These are phyloP conservation scores for Tulasnella calospora DNA, from an alignment of 768 basidiomycete species.

Conservation along the genomic window DNA sequence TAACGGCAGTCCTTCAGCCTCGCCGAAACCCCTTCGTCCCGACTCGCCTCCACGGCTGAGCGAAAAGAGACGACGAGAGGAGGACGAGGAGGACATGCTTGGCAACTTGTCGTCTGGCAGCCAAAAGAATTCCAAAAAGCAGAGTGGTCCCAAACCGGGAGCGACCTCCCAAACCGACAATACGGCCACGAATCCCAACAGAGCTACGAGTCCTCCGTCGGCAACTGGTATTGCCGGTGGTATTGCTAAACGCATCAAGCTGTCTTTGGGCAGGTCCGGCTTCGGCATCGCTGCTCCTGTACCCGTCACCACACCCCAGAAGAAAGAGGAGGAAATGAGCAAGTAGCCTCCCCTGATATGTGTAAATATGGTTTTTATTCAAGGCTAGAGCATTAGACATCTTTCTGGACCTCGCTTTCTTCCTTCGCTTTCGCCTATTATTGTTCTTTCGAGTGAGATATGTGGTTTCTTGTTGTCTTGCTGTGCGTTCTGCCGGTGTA, in stretches of 20 bases:
- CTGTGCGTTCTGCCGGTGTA: constrained; percentile 7
- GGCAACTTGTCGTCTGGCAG: constrained; percentile 53
- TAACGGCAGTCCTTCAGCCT: neutral
- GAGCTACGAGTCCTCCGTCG: constrained; percentile 33
- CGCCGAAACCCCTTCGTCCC: constrained; percentile 37
- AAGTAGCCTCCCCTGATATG: neutral
- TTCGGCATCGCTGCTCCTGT: neutral
- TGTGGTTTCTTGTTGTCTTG: constrained; percentile 1
- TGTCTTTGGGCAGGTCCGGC: constrained; percentile 34
- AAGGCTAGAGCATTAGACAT: constrained; percentile 10
- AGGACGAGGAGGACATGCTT: constrained; percentile 63
- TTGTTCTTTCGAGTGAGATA: constrained; percentile 4
- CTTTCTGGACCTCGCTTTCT: neutral
- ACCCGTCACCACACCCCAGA: neutral
- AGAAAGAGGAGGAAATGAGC: constrained; percentile 14
- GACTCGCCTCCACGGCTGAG: constrained; percentile 49
- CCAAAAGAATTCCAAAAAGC: constrained; percentile 42
- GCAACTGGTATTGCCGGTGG: constrained; percentile 50
- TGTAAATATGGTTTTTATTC: constrained; percentile 10
- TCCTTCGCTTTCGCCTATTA: neutral
- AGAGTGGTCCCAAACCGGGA: constrained; percentile 30
- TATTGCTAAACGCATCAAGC: constrained; percentile 62
- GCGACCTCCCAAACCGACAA: neutral
- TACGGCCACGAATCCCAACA: constrained; percentile 6
- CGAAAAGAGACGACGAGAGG: constrained; percentile 63